A percentile compares a stretch with the other conserved stretches of the same genome.
These are phyloP conservation scores for Raphanus sativus DNA, from an alignment of 345 rosid genomes.

Conservation along the genomic window DNA sequence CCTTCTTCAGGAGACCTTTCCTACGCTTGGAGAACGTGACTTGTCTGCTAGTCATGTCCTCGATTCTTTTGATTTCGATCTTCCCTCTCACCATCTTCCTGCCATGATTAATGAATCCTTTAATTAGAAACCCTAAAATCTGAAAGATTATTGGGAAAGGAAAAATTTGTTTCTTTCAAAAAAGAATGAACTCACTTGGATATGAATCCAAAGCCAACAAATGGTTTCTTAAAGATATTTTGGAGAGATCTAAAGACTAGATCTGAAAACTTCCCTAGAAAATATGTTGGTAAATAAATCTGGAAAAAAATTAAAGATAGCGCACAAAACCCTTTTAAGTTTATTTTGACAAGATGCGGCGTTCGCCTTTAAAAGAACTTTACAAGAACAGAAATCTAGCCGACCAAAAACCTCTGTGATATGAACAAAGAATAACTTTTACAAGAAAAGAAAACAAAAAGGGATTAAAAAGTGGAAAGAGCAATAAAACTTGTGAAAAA, in stretches of 20 bases:
- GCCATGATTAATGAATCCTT: not conserved
- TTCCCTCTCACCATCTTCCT: slow-evolving; percentile 52
- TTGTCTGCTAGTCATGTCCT: slow-evolving; percentile 51
- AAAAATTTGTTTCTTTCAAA: not conserved
- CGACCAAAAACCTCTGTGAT: slow-evolving; percentile 10
- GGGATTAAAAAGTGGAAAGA: not conserved
- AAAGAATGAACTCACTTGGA: slow-evolving; percentile 21
- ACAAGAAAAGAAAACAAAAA: not conserved
- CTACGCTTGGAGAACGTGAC: slow-evolving; percentile 59
- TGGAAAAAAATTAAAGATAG: not conserved
- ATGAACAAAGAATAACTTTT: not conserved
- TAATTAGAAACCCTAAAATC: slow-evolving; percentile 8
- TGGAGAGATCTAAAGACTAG: slow-evolving; percentile 16
- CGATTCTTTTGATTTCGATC: slow-evolving; percentile 50
- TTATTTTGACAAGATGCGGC: not conserved
- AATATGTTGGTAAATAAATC: not conserved
- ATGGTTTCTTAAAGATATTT: slow-evolving; percentile 19
- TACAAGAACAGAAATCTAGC: slow-evolving; percentile 8
- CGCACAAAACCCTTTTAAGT: not conserved
- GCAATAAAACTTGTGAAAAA: not conserved
- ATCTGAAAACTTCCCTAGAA: not conserved
- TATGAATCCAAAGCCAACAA: not conserved
- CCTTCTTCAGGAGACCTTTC: slow-evolving; percentile 59
- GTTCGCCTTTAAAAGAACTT: not conserved
- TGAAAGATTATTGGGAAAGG: not conserved